A percentile compares a stretch with the other conserved stretches of the same genome.
Conservation (phyloP, 345 rosid genomes). For the Brassica carinata region DNA sequence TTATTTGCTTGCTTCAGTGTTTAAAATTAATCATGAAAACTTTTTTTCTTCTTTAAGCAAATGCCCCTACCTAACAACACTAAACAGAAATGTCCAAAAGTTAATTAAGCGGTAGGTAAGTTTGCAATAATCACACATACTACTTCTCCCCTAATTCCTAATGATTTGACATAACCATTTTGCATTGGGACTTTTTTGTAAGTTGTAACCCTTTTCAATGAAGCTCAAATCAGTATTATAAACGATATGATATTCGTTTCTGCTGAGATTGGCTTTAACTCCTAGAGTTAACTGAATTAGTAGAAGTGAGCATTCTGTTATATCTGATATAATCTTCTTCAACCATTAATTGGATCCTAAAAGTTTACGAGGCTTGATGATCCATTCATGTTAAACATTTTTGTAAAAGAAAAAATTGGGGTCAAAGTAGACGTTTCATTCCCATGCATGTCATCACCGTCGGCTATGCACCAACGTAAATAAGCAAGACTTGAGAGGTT, state of each 20-base stretch:
- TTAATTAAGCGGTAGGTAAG: neutral
- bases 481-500: too few species aligned
- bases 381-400: neutral
- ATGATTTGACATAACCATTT: neutral
- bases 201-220: too few species aligned
- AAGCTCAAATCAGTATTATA: too few species aligned
- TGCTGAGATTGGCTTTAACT: too few species aligned
- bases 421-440: neutral
- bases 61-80: conserved; percentile 19
- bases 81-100: neutral
- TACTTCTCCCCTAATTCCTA: neutral
- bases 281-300: too few species aligned
- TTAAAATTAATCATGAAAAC: neutral
- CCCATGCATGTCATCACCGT: too few species aligned
- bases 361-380: neutral
- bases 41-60: conserved; percentile 30
- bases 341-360: too few species aligned
- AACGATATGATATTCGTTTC: too few species aligned
- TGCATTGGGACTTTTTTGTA: neutral
- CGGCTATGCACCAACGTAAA: too few species aligned
- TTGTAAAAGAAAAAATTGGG: neutral
- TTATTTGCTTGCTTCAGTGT: too few species aligned
- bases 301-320: too few species aligned
- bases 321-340: too few species aligned
- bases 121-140: neutral